phyloP scores from a whole-genome alignment of 2,329 filamentous ascomycete genomes.

The Paraphaeosphaeria minitans region DNA sequence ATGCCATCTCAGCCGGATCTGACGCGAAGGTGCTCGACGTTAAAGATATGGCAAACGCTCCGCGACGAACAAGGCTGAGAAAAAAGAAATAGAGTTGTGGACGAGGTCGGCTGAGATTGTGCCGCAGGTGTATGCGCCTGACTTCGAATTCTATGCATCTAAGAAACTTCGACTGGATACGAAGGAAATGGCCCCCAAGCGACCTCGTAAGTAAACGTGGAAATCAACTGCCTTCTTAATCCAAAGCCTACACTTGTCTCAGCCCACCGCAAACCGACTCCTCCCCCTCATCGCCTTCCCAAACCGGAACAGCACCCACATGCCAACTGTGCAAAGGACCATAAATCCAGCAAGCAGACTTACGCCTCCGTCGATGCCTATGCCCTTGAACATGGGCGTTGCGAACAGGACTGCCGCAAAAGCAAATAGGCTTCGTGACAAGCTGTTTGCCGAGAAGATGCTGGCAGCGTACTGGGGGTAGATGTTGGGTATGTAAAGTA shows the following conservation, averaged over 20 bases:
- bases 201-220: too few relatives aligned
- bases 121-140: too few relatives aligned
- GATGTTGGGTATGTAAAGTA: not conserved
- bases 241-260: too few relatives aligned
- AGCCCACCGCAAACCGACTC: not conserved
- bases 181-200: too few relatives aligned
- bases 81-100: too few relatives aligned
- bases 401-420: not conserved
- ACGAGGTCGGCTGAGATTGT: too few relatives aligned
- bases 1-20: not conserved
- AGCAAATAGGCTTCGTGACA: not conserved
- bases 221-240: too few relatives aligned
- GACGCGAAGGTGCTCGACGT: not conserved
- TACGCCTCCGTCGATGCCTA: not conserved
- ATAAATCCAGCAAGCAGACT: not conserved
- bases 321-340: not conserved
- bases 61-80: not conserved
- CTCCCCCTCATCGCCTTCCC: not conserved
- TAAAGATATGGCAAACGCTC: not conserved
- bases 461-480: not conserved
- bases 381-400: not conserved
- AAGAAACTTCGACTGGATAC: too few relatives aligned
- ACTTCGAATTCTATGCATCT: too few relatives aligned
- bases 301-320: not conserved
- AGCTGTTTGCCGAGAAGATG: not conserved